Percentiles rank a stretch among this genome's conserved stretches.
Conservation (phyloP, 2,329 filamentous ascomycete genomes). For the Colletotrichum siamense region DNA sequence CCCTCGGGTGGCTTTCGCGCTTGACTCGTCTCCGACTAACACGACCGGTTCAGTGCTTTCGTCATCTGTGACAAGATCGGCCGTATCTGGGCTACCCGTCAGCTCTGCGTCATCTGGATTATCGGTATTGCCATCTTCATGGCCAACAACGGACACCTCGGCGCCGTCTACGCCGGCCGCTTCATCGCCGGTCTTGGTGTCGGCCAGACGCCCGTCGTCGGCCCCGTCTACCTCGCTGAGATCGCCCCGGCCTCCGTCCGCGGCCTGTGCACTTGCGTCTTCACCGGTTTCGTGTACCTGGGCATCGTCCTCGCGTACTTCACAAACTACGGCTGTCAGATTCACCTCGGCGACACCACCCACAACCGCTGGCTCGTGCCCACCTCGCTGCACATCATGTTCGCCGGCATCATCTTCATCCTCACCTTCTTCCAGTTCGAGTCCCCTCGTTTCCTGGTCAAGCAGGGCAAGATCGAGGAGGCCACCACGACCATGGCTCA, state of each 20-base stretch:
- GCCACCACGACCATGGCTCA: slow-evolving; percentile 61
- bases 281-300: slow-evolving; percentile 67
- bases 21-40: neutral
- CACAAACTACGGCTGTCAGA: slow-evolving; percentile 66
- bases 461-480: slow-evolving; percentile 63
- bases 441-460: slow-evolving; percentile 75
- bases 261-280: slow-evolving; percentile 72
- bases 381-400: slow-evolving; percentile 79
- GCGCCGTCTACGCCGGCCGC: slow-evolving; percentile 67
- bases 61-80: slow-evolving; percentile 64
- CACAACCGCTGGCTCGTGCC: slow-evolving; percentile 68
- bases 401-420: slow-evolving; percentile 73
- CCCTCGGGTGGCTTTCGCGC: neutral
- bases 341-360: slow-evolving; percentile 53
- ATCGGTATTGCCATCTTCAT: slow-evolving; percentile 65
- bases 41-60: slow-evolving; percentile 52
- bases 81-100: slow-evolving; percentile 66
- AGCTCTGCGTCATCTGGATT: slow-evolving; percentile 63
- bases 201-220: slow-evolving; percentile 71
- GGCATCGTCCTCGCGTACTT: slow-evolving; percentile 84
- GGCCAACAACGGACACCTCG: slow-evolving; percentile 57
- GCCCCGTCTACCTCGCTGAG: slow-evolving; percentile 76
- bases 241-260: slow-evolving; percentile 72
- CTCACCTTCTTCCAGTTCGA: slow-evolving; percentile 74
- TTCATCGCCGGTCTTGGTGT: slow-evolving; percentile 72